A percentile compares a stretch with the other conserved stretches of the same genome.
Conservation (phyloP, 2,329 filamentous ascomycete species). For the Colletotrichum chrysophilum region DNA sequence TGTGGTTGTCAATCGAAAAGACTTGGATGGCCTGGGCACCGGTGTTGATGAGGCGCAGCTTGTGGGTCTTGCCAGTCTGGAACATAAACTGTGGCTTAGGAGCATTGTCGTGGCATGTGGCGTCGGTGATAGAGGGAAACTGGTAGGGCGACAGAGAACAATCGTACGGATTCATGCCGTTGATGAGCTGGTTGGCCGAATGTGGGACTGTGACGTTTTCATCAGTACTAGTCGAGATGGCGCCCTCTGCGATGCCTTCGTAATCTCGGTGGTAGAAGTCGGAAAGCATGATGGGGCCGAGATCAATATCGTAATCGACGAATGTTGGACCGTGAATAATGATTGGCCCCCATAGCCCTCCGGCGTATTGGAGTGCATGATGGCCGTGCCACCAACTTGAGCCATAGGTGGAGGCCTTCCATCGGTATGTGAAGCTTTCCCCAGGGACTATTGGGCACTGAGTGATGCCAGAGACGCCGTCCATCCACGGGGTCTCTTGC, state of each 20-base stretch:
- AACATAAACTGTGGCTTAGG: neutral
- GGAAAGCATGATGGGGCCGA: conserved; percentile 60
- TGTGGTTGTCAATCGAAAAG: conserved; percentile 16
- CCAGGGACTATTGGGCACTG: conserved; percentile 59
- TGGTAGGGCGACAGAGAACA: conserved; percentile 54
- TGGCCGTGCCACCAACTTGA: conserved; percentile 67
- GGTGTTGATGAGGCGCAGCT: conserved; percentile 18
- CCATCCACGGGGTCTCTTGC: conserved; percentile 34
- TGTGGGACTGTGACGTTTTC: conserved; percentile 42
- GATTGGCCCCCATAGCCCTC: conserved; percentile 64
- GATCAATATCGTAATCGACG: conserved; percentile 61
- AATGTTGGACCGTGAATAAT: conserved; percentile 61
- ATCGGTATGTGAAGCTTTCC: conserved; percentile 59
- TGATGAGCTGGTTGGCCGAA: conserved; percentile 48
- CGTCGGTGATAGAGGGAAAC: conserved; percentile 58
- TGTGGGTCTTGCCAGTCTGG: conserved; percentile 13
- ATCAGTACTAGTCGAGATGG: conserved; percentile 46
- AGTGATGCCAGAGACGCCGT: conserved; percentile 58
- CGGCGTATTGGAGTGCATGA: conserved; percentile 49
- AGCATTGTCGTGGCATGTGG: neutral
- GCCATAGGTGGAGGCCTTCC: conserved; percentile 58
- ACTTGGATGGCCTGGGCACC: conserved; percentile 16
- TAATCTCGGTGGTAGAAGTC: conserved; percentile 64
- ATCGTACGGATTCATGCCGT: conserved; percentile 44
- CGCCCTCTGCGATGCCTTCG: conserved; percentile 48